Conservation (phyloP, 345 rosid genomes). For the Camelina laxa region DNA sequence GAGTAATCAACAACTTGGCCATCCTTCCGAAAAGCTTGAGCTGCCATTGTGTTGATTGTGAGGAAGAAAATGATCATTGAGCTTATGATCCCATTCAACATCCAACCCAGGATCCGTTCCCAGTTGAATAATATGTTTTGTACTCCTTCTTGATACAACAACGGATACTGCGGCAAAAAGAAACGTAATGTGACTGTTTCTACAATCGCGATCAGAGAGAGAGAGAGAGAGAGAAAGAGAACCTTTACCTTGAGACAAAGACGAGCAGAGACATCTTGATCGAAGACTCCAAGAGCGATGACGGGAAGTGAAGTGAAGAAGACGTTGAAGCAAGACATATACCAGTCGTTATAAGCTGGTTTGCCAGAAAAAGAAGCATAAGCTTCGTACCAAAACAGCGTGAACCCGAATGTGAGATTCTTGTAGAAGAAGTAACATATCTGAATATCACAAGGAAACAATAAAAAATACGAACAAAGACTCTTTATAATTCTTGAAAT, state of each 20-base stretch:
- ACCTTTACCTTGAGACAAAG: constrained; percentile 78
- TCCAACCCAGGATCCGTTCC: constrained; percentile 87
- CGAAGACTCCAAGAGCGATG: constrained; percentile 92
- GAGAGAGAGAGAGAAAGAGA: background rate
- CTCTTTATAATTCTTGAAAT: background rate
- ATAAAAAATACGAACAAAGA: background rate
- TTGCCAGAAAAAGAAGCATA: constrained; percentile 90
- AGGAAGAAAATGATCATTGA: constrained; percentile 84
- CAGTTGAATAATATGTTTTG: constrained; percentile 84
- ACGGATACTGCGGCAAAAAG: constrained; percentile 61
- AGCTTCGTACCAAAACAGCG: constrained; percentile 94
- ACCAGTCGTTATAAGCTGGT: constrained; percentile 96
- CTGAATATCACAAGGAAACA: constrained; percentile 47
- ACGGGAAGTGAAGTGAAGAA: constrained; percentile 98
- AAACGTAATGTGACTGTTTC: background rate
- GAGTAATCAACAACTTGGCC: constrained; percentile 77
- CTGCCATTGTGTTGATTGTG: constrained; percentile 54
- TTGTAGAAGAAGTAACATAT: constrained; percentile 98
- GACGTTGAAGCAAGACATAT: constrained; percentile 89
- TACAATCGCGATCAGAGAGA: background rate
- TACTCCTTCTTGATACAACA: constrained; percentile 75
- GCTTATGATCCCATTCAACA: constrained; percentile 77
- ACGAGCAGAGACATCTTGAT: constrained; percentile 91
- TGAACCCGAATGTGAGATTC: constrained; percentile 88
- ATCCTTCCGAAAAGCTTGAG: constrained; percentile 69